A percentile compares a stretch with the other conserved stretches of the same genome.
Conservation (phyloP, 2,329 filamentous ascomycete genomes). For the Botrytis byssoidea region DNA sequence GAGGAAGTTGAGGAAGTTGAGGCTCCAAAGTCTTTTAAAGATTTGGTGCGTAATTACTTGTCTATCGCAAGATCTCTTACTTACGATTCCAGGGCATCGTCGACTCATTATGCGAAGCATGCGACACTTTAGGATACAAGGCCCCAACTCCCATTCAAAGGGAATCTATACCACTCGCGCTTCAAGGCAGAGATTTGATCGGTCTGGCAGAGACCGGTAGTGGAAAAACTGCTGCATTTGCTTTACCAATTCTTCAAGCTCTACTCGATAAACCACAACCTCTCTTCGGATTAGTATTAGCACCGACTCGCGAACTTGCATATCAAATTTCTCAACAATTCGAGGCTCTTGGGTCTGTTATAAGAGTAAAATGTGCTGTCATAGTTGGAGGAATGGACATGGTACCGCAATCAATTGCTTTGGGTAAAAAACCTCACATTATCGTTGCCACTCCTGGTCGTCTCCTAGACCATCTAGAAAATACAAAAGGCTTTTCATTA, state of each 20-base stretch:
- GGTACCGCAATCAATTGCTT: constrained; percentile 84
- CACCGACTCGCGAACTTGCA: constrained; percentile 89
- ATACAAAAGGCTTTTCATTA: constrained; percentile 93
- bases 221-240: constrained; percentile 95
- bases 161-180: constrained; percentile 77
- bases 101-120: constrained; percentile 86
- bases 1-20: constrained; percentile 34
- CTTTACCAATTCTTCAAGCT: constrained; percentile 85
- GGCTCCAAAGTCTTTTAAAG: constrained; percentile 48
- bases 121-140: constrained; percentile 77
- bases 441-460: constrained; percentile 89
- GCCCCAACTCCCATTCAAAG: constrained; percentile 84
- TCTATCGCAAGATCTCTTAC: neutral
- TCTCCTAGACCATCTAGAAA: constrained; percentile 87
- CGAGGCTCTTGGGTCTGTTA: constrained; percentile 81
- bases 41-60: constrained; percentile 41
- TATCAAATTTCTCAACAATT: constrained; percentile 87
- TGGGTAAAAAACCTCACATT: constrained; percentile 95
- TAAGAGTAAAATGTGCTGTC: constrained; percentile 81
- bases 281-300: constrained; percentile 84
- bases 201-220: constrained; percentile 92
- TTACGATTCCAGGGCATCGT: constrained; percentile 63
- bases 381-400: constrained; percentile 95
- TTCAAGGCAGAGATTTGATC: constrained; percentile 82
- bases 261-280: constrained; percentile 85